These are phyloP conservation scores for Volvariella volvacea DNA, from an alignment of 1,284 basidiomycete genomes.

Conservation along the genomic window DNA sequence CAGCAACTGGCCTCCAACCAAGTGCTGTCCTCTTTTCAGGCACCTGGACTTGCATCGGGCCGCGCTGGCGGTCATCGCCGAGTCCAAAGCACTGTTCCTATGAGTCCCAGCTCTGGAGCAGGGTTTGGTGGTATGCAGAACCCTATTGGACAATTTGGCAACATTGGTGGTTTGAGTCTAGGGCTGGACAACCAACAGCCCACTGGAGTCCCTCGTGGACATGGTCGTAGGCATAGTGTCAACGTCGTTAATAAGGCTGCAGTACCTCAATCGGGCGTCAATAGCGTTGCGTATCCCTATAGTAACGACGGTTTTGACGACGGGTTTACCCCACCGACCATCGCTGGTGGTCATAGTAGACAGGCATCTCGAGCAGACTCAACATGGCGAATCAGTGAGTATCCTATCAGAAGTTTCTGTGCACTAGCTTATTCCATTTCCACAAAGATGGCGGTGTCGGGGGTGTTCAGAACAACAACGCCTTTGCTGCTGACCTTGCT, in stretches of 20 bases:
- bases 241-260: slow-evolving; percentile 79
- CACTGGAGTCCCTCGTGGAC: slow-evolving; percentile 69
- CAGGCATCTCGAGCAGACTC: slow-evolving; percentile 74
- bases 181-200: slow-evolving; percentile 56
- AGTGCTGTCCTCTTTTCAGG: slow-evolving; percentile 58
- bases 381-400: slow-evolving; percentile 84
- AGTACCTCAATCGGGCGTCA: slow-evolving; percentile 40
- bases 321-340: slow-evolving; percentile 53
- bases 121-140: slow-evolving; percentile 43
- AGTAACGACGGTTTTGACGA: slow-evolving; percentile 69
- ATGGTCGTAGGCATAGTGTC: slow-evolving; percentile 90
- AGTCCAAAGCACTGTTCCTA: slow-evolving; percentile 81
- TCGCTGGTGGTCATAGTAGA: slow-evolving; percentile 66
- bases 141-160: slow-evolving; percentile 66
- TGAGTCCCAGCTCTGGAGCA: slow-evolving; percentile 40
- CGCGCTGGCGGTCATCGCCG: slow-evolving; percentile 70
- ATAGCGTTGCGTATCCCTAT: slow-evolving; percentile 42
- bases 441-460: slow-evolving; percentile 66
- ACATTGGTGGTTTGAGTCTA: slow-evolving; percentile 46
- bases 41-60: slow-evolving; percentile 61
- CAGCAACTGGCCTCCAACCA: slow-evolving; percentile 78
- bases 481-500: slow-evolving; percentile 76
- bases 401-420: slow-evolving; percentile 4
- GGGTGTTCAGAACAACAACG: slow-evolving; percentile 55
- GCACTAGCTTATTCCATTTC: slow-evolving; percentile 12